Evolutionary conservation across 2,329 filamentous ascomycete genomes (phyloP), one percentile per base, ranked within the genome.

Genomic region (Alternaria sp.): DNA sequence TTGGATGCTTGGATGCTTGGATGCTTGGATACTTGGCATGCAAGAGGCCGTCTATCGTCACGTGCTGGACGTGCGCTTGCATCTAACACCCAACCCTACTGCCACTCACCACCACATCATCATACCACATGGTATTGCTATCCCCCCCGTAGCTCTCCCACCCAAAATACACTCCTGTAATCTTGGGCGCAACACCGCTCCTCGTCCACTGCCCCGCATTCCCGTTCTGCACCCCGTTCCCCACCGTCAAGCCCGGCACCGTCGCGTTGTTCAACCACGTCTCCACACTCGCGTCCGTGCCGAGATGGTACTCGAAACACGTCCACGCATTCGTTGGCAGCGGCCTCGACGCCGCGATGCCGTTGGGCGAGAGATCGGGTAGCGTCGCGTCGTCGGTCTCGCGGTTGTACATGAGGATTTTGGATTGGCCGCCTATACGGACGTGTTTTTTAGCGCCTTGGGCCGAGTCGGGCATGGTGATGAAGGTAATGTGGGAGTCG

Each of bases 321-420:
- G 85, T 77, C 83, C 85, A 88, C 3, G 60, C 56, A 57, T 79
- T 80, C 2, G 84, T 79, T 0, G 84, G 80, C 31, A 88, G 80
- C 2, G 81, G 76, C 2, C 72, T 77, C 3, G 85, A 87, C 0
- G 84, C 72, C 0, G 84, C 84, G 51, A 87, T 85, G 11, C 86
- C 85, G 26, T 86, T 78, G 0, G 86, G 85, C 0, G 84, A 86
- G 21, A 88, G 82, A 55, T 87, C 84, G 0, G 85, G 86, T 0
- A 88, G 82, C 0, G 86, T 88, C 0, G 85, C 85, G 60, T 88
- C 85, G 72, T 88, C 85, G 14, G 81, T 81, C 68, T 88, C 85
- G 72, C 85, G 85, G 80, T 88, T 88, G 80, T 84, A 88, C 85
- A 88, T 87, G 33, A 88, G 74, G 69, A 88, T 87, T 62, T 82